Evolutionary conservation across 2,329 filamentous ascomycete genomes (phyloP).

Genomic region (Colletotrichum eremochloae): DNA sequence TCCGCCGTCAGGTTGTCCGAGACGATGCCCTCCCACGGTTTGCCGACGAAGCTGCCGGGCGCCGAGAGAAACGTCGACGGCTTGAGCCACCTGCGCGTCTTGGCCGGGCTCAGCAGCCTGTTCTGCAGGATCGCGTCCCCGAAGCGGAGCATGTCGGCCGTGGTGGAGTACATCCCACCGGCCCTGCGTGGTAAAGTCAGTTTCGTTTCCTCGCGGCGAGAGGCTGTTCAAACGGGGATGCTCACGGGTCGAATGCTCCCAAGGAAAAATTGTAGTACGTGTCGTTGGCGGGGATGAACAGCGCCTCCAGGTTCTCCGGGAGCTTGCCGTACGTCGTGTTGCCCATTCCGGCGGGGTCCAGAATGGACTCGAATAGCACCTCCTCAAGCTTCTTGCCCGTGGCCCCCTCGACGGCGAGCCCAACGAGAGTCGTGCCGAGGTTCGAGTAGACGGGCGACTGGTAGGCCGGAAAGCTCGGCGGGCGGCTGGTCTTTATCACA

Average conservation of each 20-base stretch:
- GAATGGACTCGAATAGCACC: conserved; percentile 56
- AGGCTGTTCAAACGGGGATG: not conserved
- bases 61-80: conserved; percentile 55
- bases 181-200: conserved; percentile 45
- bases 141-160: conserved; percentile 57
- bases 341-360: conserved; percentile 57
- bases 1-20: conserved; percentile 53
- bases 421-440: conserved; percentile 59
- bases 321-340: conserved; percentile 55
- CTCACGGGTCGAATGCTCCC: conserved; percentile 53
- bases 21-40: conserved; percentile 63
- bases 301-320: conserved; percentile 44
- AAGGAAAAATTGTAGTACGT: conserved; percentile 51
- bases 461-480: conserved; percentile 59
- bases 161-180: conserved; percentile 58
- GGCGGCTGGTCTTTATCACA: conserved; percentile 47
- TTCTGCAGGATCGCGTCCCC: conserved; percentile 57
- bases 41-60: conserved; percentile 55
- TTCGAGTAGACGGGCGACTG: conserved; percentile 64
- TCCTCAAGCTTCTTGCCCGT: conserved; percentile 56
- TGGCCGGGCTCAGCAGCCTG: conserved; percentile 54
- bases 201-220: not conserved
- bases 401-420: conserved; percentile 59
- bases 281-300: conserved; percentile 54
- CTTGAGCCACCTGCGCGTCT: conserved; percentile 62